Evolutionary conservation across 2,329 filamentous ascomycete genomes (phyloP), one percentile per base, ranked within the genome.

Genomic region (Arthrobotrys conoides): DNA sequence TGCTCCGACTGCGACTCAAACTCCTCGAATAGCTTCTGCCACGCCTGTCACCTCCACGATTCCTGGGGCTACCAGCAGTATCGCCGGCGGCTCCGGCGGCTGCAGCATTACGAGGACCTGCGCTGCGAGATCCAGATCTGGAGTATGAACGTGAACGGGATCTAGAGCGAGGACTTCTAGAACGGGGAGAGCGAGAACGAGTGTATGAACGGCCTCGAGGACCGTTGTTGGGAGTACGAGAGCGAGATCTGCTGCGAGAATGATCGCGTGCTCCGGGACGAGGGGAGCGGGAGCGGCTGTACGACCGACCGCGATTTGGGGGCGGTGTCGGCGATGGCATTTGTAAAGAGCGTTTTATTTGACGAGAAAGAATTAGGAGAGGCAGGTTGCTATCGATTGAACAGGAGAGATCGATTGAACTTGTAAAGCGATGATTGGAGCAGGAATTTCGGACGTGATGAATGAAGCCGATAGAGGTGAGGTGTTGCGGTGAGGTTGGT

Each of bases 291-390:
- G 72, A 77, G 41, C 73, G 73, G 55, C 49, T 55, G 73, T 71
- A 71, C 33, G 73, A 77, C 22, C 73, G 67, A 24, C 67, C 67
- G 63, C 73, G 73, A 27, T 59, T 69, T 20, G 71, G 64, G 20
- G 72, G 55, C 57, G 73, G 73, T 22, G 73, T 71, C 16, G 67
- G 73, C 5, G 73, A 77, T 16, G 73, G 61, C 73, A 77, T 71
- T 41, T 12, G 57, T 14, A 41, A 41, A 12, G 38, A 41, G 10
- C 12, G 14, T 14, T 41, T 41, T 36, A 10, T 36, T 36, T 36
- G 33, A 36, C 33, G 27, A 30, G 27, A 41, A n/a, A n/a, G 38
- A 16, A 4, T 41, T 41, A 41, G 14, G 12, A n/a, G 10, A 41
- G 2, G 14, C 10, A 16, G 38, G 16, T 41, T 41, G 36, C 27